Evolutionary conservation across 2,329 filamentous ascomycete species (phyloP).

Genomic region (Colletotrichum sp.): DNA sequence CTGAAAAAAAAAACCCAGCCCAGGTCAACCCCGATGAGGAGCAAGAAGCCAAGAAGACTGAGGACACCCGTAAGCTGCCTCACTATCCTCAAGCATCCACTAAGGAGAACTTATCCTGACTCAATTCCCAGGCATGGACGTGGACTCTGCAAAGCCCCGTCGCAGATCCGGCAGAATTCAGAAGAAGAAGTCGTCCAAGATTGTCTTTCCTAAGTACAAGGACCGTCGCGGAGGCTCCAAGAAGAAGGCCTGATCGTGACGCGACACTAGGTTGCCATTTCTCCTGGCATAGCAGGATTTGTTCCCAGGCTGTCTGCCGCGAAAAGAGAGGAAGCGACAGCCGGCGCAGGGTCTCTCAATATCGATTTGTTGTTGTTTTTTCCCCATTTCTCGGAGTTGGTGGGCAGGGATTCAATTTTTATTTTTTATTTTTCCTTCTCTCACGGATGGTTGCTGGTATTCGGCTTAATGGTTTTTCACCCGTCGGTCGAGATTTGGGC

Average conservation of each 20-base stretch:
- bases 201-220: conserved; percentile 65
- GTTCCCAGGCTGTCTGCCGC: background rate
- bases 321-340: background rate
- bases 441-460: background rate
- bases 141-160: conserved; percentile 51
- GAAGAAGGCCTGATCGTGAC: conserved; percentile 38
- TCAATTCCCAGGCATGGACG: conserved; percentile 56
- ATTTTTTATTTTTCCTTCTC: background rate
- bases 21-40: conserved; percentile 30
- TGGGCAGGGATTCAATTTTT: background rate
- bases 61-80: background rate
- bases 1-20: conserved; percentile 24
- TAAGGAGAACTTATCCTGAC: conserved; percentile 25
- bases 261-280: background rate
- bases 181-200: conserved; percentile 62
- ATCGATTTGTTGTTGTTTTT: background rate
- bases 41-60: conserved; percentile 32
- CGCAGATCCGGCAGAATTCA: conserved; percentile 51
- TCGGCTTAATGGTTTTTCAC: background rate
- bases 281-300: background rate
- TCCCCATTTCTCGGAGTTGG: background rate
- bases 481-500: background rate
- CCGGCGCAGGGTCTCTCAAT: background rate
- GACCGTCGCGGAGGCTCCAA: conserved; percentile 48
- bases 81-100: conserved; percentile 20